These are phyloP conservation scores for Pythium plurisporium DNA, from an alignment of 352 stramenopile genomes.

Conservation along the genomic window DNA sequence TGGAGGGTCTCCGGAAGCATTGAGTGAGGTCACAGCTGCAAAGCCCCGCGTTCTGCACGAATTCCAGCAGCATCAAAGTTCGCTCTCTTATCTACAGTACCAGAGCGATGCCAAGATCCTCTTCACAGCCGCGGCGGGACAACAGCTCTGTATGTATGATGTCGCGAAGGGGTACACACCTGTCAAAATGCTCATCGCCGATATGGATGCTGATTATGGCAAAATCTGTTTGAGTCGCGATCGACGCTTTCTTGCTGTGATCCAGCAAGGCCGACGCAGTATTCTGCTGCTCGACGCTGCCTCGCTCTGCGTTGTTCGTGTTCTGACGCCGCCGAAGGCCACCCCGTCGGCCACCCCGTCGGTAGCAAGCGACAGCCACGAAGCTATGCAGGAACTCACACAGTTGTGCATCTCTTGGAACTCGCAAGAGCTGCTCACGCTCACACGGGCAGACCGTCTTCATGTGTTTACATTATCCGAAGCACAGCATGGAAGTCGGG, in stretches of 20 bases:
- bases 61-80: constrained; percentile 82
- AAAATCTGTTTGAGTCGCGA: constrained; percentile 24
- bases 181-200: constrained; percentile 65
- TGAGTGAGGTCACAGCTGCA: background rate
- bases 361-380: constrained; percentile 8
- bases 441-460: constrained; percentile 47
- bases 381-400: constrained; percentile 11
- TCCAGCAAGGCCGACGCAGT: constrained; percentile 16
- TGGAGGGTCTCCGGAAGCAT: background rate
- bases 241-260: constrained; percentile 18
- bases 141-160: constrained; percentile 71
- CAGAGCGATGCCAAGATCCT: constrained; percentile 35
- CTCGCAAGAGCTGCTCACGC: constrained; percentile 41
- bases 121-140: constrained; percentile 46
- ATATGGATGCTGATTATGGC: constrained; percentile 13
- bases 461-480: constrained; percentile 45
- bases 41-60: constrained; percentile 48
- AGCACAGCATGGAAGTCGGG: background rate
- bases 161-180: constrained; percentile 38
- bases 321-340: constrained; percentile 30
- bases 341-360: background rate
- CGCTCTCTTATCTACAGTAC: constrained; percentile 55
- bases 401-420: constrained; percentile 49
- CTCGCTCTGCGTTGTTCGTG: constrained; percentile 26
- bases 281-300: constrained; percentile 19